Evolutionary conservation across 306 rosid genomes (phyloP), one percentile per base, ranked within the genome.

Genomic region (Luffa aegyptiaca): DNA sequence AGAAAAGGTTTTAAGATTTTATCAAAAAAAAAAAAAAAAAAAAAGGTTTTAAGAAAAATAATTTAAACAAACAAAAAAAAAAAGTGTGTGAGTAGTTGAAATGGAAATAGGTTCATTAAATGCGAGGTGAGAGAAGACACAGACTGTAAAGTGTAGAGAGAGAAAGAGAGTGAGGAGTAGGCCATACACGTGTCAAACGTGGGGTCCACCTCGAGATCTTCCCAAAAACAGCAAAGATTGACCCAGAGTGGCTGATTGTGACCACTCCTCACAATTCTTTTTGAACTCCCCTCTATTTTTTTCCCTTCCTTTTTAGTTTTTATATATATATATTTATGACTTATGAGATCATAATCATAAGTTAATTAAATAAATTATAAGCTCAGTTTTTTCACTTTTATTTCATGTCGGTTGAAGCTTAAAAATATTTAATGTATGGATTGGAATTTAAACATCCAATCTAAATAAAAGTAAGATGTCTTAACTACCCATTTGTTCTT

Each of bases 261-360:
- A 90, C 94, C 75, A 75, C 79, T 87, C 94, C 76, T 85, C 82
- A 74, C 75, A 58, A 68, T 85, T 83, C 72, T 83, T 76, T 90
- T 82, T 55, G 58, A 58, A 79, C 53, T 55, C 37, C 10, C 73
- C 45, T 2, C 45, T 0, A 13, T 68, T 39, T 63, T 12, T 26
- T 13, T 63, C 11, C 2, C 14, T 21, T 3, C 10, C 0, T 57
- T 6, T 17, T 2, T 57, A 8, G n/a, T 17, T 57, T 13, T 16
- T 56, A 13, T 13, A 2, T 59, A 59, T 59, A 51, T 51, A 16
- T 51, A 13, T 14, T 13, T 51, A 49, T 49, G 55, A 49, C 17
- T 26, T 26, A 26, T 26, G 31, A 26, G 31, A 26, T 26, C 31
- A 26, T 26, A 26, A 26, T 26, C 31, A 26, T 26, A 26, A 26